Base-by-base conservation (phyloP, 805 yeast species). In the Kodamaea lidongshanica region DNA sequence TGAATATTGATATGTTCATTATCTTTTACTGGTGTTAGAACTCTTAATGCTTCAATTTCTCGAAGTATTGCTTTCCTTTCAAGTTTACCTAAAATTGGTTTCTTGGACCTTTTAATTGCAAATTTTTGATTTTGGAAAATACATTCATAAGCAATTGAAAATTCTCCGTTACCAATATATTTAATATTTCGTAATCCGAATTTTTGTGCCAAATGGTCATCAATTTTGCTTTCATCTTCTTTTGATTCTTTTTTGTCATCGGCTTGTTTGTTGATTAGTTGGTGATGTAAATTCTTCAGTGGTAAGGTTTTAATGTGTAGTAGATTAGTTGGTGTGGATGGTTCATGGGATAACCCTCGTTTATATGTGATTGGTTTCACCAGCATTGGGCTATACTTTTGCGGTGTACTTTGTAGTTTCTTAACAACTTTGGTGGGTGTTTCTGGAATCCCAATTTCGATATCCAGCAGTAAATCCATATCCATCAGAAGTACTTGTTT, bases 101-200 rank as follows among this genome's bases (percentile, higher is more conserved):
- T 72, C 47, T 81, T 85, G 16, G 92, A 76, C 36, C 95, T 69
- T 56, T 92, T 92, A 30, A 92, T 92, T 0, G 97, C 97, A 54
- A 77, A 86, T 45, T 73, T 77, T 27, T 71, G 69, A 30, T 68
- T 65, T 37, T 77, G 77, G 46, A 77, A 81, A 10, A 75, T 67
- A 24, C 89, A 89, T 39, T 82, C 82, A 54, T 77, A 92, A 11
- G 94, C 98, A 13, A 75, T 65, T 3, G 96, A 86, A 48, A 92
- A 92, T 54, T 86, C 95, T 14, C 98, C 97, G 19, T 72, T 64
- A 3, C 95, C 95, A 13, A 89, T 61, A 25, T 78, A 58, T 25
- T 69, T 67, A 25, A 89, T 88, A 39, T 79, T 77, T 13, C 51
- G 46, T 38, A 45, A 41, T 2, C 79, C 79, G 53, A 76, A 77